phyloP scores from a whole-genome alignment of 2,329 filamentous ascomycete genomes.

The Neopestalotiopsis sp. region DNA sequence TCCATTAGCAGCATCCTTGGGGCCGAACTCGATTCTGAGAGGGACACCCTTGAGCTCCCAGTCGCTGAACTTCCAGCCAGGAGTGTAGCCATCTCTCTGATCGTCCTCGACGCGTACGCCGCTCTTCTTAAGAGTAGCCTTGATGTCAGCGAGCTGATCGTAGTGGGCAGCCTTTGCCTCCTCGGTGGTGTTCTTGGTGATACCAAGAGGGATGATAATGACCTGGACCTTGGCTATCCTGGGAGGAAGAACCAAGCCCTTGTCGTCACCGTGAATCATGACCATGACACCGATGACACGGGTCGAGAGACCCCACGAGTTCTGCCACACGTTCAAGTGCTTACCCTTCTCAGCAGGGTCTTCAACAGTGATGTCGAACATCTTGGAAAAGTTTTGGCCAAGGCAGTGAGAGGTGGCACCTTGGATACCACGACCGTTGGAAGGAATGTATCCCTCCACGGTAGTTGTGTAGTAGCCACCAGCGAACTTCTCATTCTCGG shows the following conservation, averaged over 20 bases:
- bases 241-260: slow-evolving; percentile 91
- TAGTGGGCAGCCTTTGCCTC: slow-evolving; percentile 81
- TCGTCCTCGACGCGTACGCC: slow-evolving; percentile 83
- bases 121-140: slow-evolving; percentile 70
- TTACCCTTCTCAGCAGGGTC: slow-evolving; percentile 83
- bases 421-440: slow-evolving; percentile 95
- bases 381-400: slow-evolving; percentile 98
- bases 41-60: slow-evolving; percentile 98
- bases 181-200: slow-evolving; percentile 84
- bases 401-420: slow-evolving; percentile 92
- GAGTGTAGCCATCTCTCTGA: slow-evolving; percentile 87
- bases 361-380: slow-evolving; percentile 98
- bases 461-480: slow-evolving; percentile 97
- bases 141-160: slow-evolving; percentile 76
- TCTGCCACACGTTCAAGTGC: slow-evolving; percentile 93
- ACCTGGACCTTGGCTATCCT: slow-evolving; percentile 86
- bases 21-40: slow-evolving; percentile 91
- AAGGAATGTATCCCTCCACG: slow-evolving; percentile 94
- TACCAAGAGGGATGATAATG: slow-evolving; percentile 88
- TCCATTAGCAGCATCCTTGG: slow-evolving; percentile 87
- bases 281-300: slow-evolving; percentile 99
- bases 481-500: slow-evolving; percentile 97
- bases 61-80: slow-evolving; percentile 98
- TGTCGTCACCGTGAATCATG: slow-evolving; percentile 96
- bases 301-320: slow-evolving; percentile 98